phyloP scores from a whole-genome alignment of 2,329 filamentous ascomycete species.

The Xylaria sp. region DNA sequence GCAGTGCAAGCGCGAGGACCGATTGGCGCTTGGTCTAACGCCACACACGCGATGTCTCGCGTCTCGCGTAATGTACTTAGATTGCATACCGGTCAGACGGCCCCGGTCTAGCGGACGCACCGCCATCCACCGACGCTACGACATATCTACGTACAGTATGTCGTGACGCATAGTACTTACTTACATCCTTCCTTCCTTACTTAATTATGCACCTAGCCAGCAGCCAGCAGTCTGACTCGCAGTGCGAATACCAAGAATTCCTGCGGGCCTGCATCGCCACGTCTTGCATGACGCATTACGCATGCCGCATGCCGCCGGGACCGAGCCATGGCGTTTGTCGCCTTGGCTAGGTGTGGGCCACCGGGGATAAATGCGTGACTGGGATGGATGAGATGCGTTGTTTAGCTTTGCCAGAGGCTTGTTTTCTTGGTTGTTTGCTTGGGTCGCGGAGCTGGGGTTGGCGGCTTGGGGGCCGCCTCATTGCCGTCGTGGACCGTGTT shows the following conservation, averaged over 20 bases:
- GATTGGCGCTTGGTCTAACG: conserved; percentile 12
- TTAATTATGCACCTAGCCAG: background rate
- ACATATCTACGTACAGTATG: background rate
- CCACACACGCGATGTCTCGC: conserved; percentile 2
- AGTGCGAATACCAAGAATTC: background rate
- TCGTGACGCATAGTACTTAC: background rate
- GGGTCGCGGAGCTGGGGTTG: background rate
- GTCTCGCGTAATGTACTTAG: background rate
- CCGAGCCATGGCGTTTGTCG: background rate
- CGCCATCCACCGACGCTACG: background rate
- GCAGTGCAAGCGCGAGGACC: conserved; percentile 15
- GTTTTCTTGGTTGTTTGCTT: no score
- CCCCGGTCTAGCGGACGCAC: background rate
- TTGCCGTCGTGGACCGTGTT: background rate
- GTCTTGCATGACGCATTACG: background rate
- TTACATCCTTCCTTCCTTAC: no score
- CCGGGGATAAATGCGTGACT: background rate
- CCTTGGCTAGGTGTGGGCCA: background rate
- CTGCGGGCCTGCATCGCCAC: background rate
- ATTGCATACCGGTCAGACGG: background rate
- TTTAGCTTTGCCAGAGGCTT: background rate
- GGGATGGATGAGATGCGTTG: background rate
- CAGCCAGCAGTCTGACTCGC: conserved; percentile 12
- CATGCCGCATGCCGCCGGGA: background rate
- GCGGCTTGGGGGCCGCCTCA: background rate